These are phyloP conservation scores for Melampsora abietis-canadensis DNA, from an alignment of 1,284 basidiomycete species.

Conservation along the genomic window DNA sequence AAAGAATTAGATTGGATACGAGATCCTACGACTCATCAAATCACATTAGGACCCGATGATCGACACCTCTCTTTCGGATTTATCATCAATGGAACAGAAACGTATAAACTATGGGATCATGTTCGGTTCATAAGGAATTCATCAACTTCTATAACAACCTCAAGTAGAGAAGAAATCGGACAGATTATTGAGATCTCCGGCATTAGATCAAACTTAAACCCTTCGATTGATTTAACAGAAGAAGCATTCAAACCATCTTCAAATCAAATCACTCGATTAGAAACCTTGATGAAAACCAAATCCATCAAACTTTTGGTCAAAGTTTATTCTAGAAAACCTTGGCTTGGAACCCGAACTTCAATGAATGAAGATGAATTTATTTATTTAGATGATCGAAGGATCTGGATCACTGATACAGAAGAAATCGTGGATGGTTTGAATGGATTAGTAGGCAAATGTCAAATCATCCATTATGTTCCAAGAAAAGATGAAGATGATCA, in stretches of 20 bases:
- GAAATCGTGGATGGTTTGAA: too few species aligned
- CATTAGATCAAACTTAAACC: constrained; percentile 16
- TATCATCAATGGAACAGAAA: constrained; percentile 13
- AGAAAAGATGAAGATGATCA: background rate
- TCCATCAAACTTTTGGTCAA: too few species aligned
- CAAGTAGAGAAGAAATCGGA: constrained; percentile 14
- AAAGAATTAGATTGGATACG: constrained; percentile 20
- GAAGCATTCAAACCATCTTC: too few species aligned
- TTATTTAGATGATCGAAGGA: constrained; percentile 10
- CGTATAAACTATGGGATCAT: constrained; percentile 19
- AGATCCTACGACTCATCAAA: constrained; percentile 5
- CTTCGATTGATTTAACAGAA: background rate
- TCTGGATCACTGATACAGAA: constrained; percentile 18
- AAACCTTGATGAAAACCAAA: too few species aligned
- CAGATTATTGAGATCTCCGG: constrained; percentile 33
- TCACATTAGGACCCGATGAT: constrained; percentile 12
- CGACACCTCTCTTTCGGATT: constrained; percentile 19
- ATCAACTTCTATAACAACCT: background rate
- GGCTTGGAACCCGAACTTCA: background rate
- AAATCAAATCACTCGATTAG: background rate
- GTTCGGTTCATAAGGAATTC: background rate
- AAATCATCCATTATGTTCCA: constrained; percentile 15
- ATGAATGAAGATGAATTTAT: too few species aligned
- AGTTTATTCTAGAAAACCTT: constrained; percentile 8
- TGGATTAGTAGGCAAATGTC: constrained; percentile 30